Conservation (phyloP, 805 yeast genomes). For the Danielia reshetovae region DNA sequence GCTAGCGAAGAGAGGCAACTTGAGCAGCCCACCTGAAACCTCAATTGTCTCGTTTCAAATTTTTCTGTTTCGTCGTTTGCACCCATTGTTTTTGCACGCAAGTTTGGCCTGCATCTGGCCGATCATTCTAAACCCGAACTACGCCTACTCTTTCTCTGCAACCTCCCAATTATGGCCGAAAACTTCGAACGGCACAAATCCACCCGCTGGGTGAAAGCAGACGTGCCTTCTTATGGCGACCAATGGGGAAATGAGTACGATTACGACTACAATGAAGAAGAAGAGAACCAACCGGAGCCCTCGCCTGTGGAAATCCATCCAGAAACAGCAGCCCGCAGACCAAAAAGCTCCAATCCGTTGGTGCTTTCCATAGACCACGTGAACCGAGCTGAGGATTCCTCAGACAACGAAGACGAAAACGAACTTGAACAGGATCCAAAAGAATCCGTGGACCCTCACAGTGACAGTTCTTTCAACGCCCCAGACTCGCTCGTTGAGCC, state of each 20-base stretch:
- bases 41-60: too few species aligned
- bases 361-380: constrained; percentile 35
- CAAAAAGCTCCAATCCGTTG: constrained; percentile 10
- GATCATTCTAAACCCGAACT: too few species aligned
- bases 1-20: too few species aligned
- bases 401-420: constrained; percentile 15
- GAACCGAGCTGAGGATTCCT: constrained; percentile 5
- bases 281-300: neutral
- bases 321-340: constrained; percentile 1
- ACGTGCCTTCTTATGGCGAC: constrained; percentile 40
- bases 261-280: constrained; percentile 14
- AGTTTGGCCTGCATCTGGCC: too few species aligned
- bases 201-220: constrained; percentile 41
- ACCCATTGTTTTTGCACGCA: too few species aligned
- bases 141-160: too few species aligned
- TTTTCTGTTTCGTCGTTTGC: too few species aligned
- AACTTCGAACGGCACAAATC: constrained; percentile 41
- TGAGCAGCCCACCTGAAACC: too few species aligned
- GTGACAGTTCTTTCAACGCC: neutral
- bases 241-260: constrained; percentile 40
- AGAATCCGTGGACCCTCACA: neutral
- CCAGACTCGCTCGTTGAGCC: neutral
- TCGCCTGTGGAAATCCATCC: neutral
- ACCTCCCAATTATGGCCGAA: constrained; percentile 24
- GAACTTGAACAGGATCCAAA: constrained; percentile 2